Evolutionary conservation across 176 grass and related monocot species (phyloP), one percentile per base, ranked within the genome.

Genomic region (Zoysia japonica): DNA sequence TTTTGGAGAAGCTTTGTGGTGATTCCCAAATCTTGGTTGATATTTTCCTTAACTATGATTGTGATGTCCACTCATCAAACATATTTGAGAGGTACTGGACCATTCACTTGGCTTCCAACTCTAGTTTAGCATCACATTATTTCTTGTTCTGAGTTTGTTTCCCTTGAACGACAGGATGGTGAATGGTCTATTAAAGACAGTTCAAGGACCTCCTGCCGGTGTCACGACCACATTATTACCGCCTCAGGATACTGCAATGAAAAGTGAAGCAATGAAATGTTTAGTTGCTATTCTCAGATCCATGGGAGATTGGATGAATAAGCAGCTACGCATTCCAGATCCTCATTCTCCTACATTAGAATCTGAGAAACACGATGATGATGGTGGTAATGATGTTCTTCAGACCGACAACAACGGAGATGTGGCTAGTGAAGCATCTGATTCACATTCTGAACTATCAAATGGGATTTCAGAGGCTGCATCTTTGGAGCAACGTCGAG

Each of bases 261-360:
- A 99, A 85, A 91, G 84, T 82, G 96, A 95, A 91, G 92, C 96
- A 36, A 95, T 99, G 96, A 99, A 95, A 89, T 95, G 92, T 76
- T 89, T 99, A 74, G 92, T 99, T 41, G 88, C 96, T 70, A 99
- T 99, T 76, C 86, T 99, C 67, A 99, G 84, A 87, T 99, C 96
- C 49, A 99, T 99, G 96, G 96, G 96, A 67, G 96, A 99, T 89
- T 99, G 96, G 96, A 95, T 99, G 96, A 99, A 99, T 84, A 99
- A 95, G 82, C 96, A 99, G 70, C 85, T 99, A 72, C 86, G 92
- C 35, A 95, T 99, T 88, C 90, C 92, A 67, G 92, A 88, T 85
- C 78, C 88, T 17, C 76, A 90, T 76, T 89, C 90, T 87, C 88
- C 79, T 87, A 84, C 82, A 76, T 72, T 78, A 84, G 92, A 91